A percentile compares a stretch with the other conserved stretches of the same genome.
phyloP scores from a whole-genome alignment of 805 yeast genomes.

The Barnettozyma populi region DNA sequence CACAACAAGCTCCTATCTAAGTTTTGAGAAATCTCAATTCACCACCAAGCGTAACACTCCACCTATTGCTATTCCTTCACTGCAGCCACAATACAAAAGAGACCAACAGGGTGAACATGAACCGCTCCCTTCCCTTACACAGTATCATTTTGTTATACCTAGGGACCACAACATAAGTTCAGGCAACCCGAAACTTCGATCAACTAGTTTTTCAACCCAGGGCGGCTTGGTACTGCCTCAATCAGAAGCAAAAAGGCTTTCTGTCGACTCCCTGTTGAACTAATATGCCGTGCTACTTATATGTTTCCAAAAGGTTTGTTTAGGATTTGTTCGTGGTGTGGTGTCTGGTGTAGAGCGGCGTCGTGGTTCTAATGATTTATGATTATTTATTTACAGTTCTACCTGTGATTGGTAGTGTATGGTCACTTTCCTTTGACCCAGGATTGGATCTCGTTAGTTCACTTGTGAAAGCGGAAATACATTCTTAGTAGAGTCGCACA shows the following conservation, averaged over 20 bases:
- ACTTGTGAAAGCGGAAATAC: too few relatives aligned
- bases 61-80: neutral
- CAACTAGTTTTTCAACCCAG: neutral
- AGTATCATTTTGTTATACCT: constrained; percentile 11
- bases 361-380: too few relatives aligned
- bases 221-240: neutral
- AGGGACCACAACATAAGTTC: constrained; percentile 1
- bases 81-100: neutral
- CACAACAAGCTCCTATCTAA: neutral
- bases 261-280: constrained; percentile 10
- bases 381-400: too few relatives aligned
- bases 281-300: neutral
- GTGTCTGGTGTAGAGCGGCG: too few relatives aligned
- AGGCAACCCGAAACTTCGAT: neutral
- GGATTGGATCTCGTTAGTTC: too few relatives aligned
- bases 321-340: too few relatives aligned
- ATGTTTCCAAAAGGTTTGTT: too few relatives aligned
- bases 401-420: too few relatives aligned
- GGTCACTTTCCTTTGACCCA: too few relatives aligned
- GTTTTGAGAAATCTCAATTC: neutral
- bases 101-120: neutral
- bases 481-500: too few relatives aligned
- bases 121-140: constrained; percentile 9
- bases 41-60: neutral
- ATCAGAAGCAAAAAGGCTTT: constrained; percentile 4